Conservation (phyloP, 495 filamentous ascomycete genomes). For the Trichocladium antarcticum region DNA sequence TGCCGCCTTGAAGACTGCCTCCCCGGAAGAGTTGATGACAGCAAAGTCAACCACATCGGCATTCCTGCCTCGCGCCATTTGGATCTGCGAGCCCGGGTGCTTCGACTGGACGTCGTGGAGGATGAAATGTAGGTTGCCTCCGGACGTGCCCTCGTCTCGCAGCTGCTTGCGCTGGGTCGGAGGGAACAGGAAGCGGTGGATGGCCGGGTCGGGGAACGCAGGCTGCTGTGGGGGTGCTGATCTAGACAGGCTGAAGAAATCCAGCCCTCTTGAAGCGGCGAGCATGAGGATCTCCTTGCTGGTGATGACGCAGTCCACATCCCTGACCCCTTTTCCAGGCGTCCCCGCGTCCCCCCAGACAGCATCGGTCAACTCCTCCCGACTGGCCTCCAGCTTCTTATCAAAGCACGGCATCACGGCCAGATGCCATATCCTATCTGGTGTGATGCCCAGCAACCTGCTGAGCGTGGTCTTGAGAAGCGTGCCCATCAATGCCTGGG, state of each 20-base stretch:
- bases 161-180: constrained; percentile 18
- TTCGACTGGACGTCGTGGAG: constrained; percentile 57
- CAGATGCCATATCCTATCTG: constrained; percentile 82
- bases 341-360: constrained; percentile 49
- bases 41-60: constrained; percentile 79
- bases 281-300: constrained; percentile 84
- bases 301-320: constrained; percentile 97
- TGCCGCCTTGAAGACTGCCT: constrained; percentile 63
- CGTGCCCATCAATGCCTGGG: constrained; percentile 83
- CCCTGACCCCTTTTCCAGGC: constrained; percentile 51
- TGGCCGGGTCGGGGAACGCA: constrained; percentile 55
- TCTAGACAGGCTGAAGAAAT: constrained; percentile 57
- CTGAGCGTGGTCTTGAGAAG: constrained; percentile 76
- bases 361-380: constrained; percentile 76
- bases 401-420: constrained; percentile 98
- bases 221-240: constrained; percentile 32
- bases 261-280: constrained; percentile 62
- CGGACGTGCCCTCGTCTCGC: constrained; percentile 58
- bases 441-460: constrained; percentile 54
- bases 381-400: constrained; percentile 94
- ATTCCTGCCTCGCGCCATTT: constrained; percentile 68
- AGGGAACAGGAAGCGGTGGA: constrained; percentile 64
- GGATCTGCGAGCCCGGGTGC: constrained; percentile 56
- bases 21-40: constrained; percentile 43
- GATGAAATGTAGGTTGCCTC: constrained; percentile 78